Conservation (phyloP, 306 rosid genomes). For the Carpinus viminea region DNA sequence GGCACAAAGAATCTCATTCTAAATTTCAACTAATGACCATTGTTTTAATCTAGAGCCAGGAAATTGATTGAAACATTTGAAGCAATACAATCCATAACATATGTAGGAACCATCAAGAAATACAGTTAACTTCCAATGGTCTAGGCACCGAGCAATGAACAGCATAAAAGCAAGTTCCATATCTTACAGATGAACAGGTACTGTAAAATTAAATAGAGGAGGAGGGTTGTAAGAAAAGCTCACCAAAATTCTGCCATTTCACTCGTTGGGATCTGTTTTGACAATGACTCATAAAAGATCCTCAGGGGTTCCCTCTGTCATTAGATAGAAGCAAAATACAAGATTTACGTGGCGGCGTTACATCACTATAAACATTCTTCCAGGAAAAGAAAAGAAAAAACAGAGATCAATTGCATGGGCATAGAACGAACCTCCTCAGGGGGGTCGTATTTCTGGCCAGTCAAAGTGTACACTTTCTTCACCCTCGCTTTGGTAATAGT, state of each 20-base stretch:
- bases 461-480: conserved; percentile 74
- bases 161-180: background rate
- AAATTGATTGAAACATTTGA: background rate
- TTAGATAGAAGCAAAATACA: conserved; percentile 29
- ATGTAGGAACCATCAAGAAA: background rate
- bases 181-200: background rate
- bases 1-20: conserved; percentile 3
- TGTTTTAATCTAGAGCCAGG: background rate
- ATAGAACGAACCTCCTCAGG: conserved; percentile 88
- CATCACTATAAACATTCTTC: conserved; percentile 14
- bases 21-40: background rate
- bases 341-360: conserved; percentile 15
- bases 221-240: conserved; percentile 24
- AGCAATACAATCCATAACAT: background rate
- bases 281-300: conserved; percentile 83
- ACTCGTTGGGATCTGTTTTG: conserved; percentile 84
- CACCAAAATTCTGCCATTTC: conserved; percentile 95
- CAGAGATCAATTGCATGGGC: conserved; percentile 23
- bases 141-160: conserved; percentile 7
- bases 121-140: background rate
- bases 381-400: conserved; percentile 11
- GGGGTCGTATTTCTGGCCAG: conserved; percentile 92
- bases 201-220: conserved; percentile 7
- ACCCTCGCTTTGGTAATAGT: conserved; percentile 60
- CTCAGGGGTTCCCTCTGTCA: conserved; percentile 92